Conservation (phyloP, 2,329 filamentous ascomycete species). For the Colletotrichum tropicicola region DNA sequence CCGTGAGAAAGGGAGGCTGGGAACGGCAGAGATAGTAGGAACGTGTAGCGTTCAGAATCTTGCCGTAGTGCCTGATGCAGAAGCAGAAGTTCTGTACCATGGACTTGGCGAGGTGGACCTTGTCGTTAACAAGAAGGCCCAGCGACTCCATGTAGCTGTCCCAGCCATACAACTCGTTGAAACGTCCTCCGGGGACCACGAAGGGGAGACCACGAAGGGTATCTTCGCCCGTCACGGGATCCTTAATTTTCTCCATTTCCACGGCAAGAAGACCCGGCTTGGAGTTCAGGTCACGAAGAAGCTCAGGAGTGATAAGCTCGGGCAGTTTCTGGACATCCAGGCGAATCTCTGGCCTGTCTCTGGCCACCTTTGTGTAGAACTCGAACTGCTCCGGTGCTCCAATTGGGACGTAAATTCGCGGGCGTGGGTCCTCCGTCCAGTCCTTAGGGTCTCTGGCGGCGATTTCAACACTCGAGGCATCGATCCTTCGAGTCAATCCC, state of each 20-base stretch:
- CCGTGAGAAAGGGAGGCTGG: constrained; percentile 95
- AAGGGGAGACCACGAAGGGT: constrained; percentile 86
- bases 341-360: constrained; percentile 81
- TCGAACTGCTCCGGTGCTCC: constrained; percentile 88
- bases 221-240: constrained; percentile 74
- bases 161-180: constrained; percentile 99
- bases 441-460: constrained; percentile 94
- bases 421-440: constrained; percentile 89
- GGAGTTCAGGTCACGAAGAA: constrained; percentile 83
- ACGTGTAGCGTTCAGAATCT: constrained; percentile 96
- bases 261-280: constrained; percentile 91
- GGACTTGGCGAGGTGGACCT: constrained; percentile 86
- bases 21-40: constrained; percentile 96
- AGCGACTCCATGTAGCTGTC: constrained; percentile 99
- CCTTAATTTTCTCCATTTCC: constrained; percentile 80
- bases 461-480: constrained; percentile 85
- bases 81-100: constrained; percentile 99
- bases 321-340: constrained; percentile 86
- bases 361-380: constrained; percentile 86
- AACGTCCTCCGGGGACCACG: constrained; percentile 95
- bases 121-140: constrained; percentile 85
- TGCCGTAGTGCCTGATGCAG: constrained; percentile 97
- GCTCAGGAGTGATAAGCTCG: constrained; percentile 80
- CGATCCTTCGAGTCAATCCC: constrained; percentile 87
- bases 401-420: constrained; percentile 88